Conservation (phyloP, 495 filamentous ascomycete species). For the Aspergillus affinis region DNA sequence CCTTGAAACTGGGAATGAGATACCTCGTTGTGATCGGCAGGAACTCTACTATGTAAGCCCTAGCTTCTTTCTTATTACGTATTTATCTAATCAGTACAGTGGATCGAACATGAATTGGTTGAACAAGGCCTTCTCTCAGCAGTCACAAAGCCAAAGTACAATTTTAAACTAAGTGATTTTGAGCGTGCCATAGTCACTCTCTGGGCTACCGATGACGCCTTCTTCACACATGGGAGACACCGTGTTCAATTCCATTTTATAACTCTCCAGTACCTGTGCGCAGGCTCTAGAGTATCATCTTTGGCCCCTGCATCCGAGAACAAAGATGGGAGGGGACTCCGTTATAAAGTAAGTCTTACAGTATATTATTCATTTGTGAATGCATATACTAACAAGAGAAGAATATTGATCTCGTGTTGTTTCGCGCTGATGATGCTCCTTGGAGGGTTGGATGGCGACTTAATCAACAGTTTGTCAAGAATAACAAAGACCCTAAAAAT, state of each 20-base stretch:
- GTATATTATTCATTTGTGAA: no score
- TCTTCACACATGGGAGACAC: conserved; percentile 6
- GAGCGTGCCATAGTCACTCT: conserved; percentile 6
- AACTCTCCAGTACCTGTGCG: conserved; percentile 3
- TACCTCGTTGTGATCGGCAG: not conserved
- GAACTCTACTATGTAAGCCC: conserved; percentile 10
- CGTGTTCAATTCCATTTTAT: conserved; percentile 7
- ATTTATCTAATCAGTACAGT: conserved; percentile 5
- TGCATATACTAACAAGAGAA: no score
- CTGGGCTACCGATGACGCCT: conserved; percentile 4
- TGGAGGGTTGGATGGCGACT: conserved; percentile 10
- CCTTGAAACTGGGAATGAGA: conserved; percentile 5
- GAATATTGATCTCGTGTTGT: conserved; percentile 12
- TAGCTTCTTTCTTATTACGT: conserved; percentile 1
- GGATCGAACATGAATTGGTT: conserved; percentile 10
- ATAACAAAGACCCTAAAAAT: conserved; percentile 9
- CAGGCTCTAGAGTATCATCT: conserved; percentile 1
- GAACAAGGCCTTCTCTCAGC: no score
- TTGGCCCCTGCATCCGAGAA: conserved; percentile 2
- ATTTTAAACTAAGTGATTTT: conserved; percentile 10
- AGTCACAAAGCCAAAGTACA: conserved; percentile 7
- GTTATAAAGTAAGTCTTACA: conserved; percentile 4
- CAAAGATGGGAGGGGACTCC: conserved; percentile 7
- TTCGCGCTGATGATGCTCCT: conserved; percentile 5
- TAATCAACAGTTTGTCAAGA: conserved; percentile 10